These are phyloP conservation scores for Cladosporium velox DNA, from an alignment of 2,329 filamentous ascomycete genomes.

Conservation along the genomic window DNA sequence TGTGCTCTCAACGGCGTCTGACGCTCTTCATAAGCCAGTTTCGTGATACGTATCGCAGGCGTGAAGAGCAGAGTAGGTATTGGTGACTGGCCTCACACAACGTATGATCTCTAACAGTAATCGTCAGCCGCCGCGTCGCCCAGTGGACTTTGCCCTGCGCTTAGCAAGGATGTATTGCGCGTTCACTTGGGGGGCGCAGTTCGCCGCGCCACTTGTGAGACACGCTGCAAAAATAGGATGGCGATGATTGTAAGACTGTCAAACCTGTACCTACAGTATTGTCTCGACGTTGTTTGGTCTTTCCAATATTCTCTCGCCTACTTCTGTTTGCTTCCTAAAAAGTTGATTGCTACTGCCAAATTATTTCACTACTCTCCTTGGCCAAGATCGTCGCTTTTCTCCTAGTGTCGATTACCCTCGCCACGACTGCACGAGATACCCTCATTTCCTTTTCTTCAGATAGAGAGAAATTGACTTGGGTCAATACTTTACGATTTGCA, in stretches of 20 bases:
- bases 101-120: background rate
- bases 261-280: background rate
- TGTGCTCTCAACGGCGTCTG: background rate
- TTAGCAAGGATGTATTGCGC: background rate
- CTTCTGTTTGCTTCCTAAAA: background rate
- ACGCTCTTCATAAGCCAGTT: background rate
- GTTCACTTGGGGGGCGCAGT: background rate
- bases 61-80: background rate
- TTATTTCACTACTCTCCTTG: background rate
- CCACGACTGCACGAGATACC: background rate
- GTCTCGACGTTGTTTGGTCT: background rate
- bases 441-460: background rate
- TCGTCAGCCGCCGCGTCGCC: background rate
- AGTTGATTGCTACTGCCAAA: background rate
- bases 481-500: background rate
- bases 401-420: background rate
- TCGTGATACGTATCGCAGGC: background rate
- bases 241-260: background rate
- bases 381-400: constrained; percentile 7
- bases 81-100: background rate
- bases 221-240: constrained; percentile 4
- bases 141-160: background rate
- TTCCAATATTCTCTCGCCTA: background rate
- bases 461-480: background rate
- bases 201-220: background rate